These are phyloP conservation scores for Fusarium pseudocircinatum DNA, from an alignment of 2,329 filamentous ascomycete species.

Conservation along the genomic window DNA sequence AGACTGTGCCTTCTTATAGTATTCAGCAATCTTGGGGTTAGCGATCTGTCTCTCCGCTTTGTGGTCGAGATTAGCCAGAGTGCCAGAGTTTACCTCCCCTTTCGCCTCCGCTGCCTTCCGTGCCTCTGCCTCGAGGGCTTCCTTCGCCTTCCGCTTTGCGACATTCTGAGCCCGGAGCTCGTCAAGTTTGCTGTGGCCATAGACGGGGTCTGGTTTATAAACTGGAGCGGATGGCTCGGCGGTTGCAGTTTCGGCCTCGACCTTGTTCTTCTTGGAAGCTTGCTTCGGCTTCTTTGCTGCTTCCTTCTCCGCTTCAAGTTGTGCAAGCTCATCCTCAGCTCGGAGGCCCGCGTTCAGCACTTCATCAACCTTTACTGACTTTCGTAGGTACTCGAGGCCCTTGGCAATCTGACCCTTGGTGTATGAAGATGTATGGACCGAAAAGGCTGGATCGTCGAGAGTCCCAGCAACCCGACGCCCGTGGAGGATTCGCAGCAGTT, in stretches of 20 bases:
- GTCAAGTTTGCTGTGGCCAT: conserved; percentile 67
- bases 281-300: conserved; percentile 34
- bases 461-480: conserved; percentile 72
- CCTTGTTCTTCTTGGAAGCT: conserved; percentile 35
- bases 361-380: conserved; percentile 66
- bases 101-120: conserved; percentile 54
- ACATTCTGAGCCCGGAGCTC: conserved; percentile 64
- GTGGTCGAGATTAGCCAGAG: conserved; percentile 53
- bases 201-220: conserved; percentile 59
- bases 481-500: conserved; percentile 66
- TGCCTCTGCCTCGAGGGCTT: conserved; percentile 55
- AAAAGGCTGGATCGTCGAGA: conserved; percentile 65
- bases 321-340: conserved; percentile 69
- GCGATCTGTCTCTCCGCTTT: conserved; percentile 50
- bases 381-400: conserved; percentile 66
- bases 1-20: conserved; percentile 59
- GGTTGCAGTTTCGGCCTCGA: conserved; percentile 14
- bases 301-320: conserved; percentile 56
- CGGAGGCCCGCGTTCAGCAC: conserved; percentile 67
- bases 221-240: conserved; percentile 19
- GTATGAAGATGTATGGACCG: conserved; percentile 58
- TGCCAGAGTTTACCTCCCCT: conserved; percentile 49
- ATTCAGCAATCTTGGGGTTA: conserved; percentile 52
- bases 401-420: conserved; percentile 52
- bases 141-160: conserved; percentile 59